Evolutionary conservation across 257 asterid species (phyloP), one percentile per base, ranked within the genome.

Genomic region (Jaltomata sinuosa): DNA sequence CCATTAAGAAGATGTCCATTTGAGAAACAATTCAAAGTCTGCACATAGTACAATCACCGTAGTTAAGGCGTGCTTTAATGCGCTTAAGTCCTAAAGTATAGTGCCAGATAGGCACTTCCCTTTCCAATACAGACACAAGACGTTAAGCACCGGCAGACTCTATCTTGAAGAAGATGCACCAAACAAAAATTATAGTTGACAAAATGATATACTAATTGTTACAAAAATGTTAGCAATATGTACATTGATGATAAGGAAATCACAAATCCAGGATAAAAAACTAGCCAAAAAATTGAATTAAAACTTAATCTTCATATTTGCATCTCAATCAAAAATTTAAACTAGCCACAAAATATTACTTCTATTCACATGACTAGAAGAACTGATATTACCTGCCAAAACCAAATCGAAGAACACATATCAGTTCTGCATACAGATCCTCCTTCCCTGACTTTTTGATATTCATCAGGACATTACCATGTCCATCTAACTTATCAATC

Each of bases 371-470:
- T 32, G 18, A 68, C 83, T 74, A 78, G 79, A 62, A 57, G 34
- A 77, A 79, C 45, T 31, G 42, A 31, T 31, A 64, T 64, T 92
- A 96, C 99, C 99, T 94, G 83, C 90, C 83, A 85, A 89, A 89
- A 87, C 98, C 95, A 88, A 89, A 94, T 88, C 88, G 91, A 87
- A 94, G 97, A 87, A 92, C 90, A 83, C 90, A 88, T 62, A 91
- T 91, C 91, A 96, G 89, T 86, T 94, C 98, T 22, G 93, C 92
- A 85, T 91, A 95, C 49, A 95, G 90, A 85, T 85, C 89, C 81
- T 93, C 95, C 94, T 93, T 96, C 89, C 98, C 99, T 25, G 94
- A 92, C 90, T 92, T 94, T 91, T 90, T 93, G 72, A 94, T 93
- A 85, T 84, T 89, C 85, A 90, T 91, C 81, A 94, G 82, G 83